Evolutionary conservation across 345 rosid species (phyloP).

Genomic region (Populus tremula): DNA sequence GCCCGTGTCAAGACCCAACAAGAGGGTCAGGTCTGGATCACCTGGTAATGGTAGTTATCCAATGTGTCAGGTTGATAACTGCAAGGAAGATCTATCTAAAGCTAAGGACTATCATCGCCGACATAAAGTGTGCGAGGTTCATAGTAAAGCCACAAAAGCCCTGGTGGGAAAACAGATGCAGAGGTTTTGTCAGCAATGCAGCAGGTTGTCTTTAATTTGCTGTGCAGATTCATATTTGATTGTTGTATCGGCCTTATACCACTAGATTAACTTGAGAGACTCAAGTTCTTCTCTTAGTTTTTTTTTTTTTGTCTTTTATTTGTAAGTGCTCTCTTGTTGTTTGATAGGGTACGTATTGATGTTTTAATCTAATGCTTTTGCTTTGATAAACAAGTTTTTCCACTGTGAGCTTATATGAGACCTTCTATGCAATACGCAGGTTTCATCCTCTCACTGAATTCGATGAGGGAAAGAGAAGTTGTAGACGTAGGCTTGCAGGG

Average conservation of each 20-base stretch:
- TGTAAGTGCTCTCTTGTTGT: background rate
- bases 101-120: conserved; percentile 91
- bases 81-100: conserved; percentile 68
- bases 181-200: conserved; percentile 97
- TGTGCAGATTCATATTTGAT: background rate
- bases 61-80: conserved; percentile 83
- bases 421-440: conserved; percentile 32
- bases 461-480: conserved; percentile 86
- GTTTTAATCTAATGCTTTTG: background rate
- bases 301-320: background rate
- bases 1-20: conserved; percentile 53
- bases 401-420: background rate
- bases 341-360: background rate
- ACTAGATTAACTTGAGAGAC: background rate
- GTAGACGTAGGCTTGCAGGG: conserved; percentile 85
- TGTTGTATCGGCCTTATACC: background rate
- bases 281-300: background rate
- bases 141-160: conserved; percentile 79
- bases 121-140: conserved; percentile 83
- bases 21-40: conserved; percentile 74
- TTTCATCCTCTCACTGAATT: conserved; percentile 80
- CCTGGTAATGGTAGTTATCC: conserved; percentile 63
- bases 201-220: conserved; percentile 53
- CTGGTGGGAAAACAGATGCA: conserved; percentile 86
- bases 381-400: background rate